Base-by-base conservation (phyloP, 805 yeast species). In the Pichia membranifaciens region DNA sequence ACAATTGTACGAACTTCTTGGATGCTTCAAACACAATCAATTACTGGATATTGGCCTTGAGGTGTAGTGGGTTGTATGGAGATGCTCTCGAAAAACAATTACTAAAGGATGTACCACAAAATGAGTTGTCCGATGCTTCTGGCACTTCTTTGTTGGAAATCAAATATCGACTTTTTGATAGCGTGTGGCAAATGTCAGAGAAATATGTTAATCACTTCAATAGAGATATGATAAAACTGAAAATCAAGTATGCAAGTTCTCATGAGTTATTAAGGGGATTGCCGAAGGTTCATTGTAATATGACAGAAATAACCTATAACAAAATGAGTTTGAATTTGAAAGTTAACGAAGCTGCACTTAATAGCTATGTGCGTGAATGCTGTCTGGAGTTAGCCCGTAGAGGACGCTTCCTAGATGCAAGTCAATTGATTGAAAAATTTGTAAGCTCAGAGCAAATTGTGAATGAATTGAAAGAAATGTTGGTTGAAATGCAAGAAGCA, bases 11-110 rank as follows among this genome's bases (percentile, higher is more conserved):
- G 25, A 25, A 21, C 21, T 3, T 23, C 54, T 9, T 39, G 4
- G 17, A 33, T 18, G 15, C n/a, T 2, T 13, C 3, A 5, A 47
- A 34, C 17, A 17, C 32, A 3, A 13, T 8, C n/a, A 22, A 35
- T 18, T 60, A 59, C 44, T 66, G 69, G 66, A 49, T 50, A 10
- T 47, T 56, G 16, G 51, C 59, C 2, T 48, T 67, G 38, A 53
- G 56, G 21, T 51, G 57, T 36, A 51, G 58, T 2, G 64, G 63
- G 12, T 35, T 60, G n/a, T 46, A 53, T 37, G 45, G 56, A 18
- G 44, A 48, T 20, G 60, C 59, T 20, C 55, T 54, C 23, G 47
- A 50, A 16, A 54, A 56, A 43, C 51, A 55, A 38, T 37, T 57
- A 12, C 56, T 51, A 42, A 51, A 55, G 3, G 52, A 51, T 16